Evolutionary conservation across 805 yeast species (phyloP).

Genomic region (Nakazawaea sp.): DNA sequence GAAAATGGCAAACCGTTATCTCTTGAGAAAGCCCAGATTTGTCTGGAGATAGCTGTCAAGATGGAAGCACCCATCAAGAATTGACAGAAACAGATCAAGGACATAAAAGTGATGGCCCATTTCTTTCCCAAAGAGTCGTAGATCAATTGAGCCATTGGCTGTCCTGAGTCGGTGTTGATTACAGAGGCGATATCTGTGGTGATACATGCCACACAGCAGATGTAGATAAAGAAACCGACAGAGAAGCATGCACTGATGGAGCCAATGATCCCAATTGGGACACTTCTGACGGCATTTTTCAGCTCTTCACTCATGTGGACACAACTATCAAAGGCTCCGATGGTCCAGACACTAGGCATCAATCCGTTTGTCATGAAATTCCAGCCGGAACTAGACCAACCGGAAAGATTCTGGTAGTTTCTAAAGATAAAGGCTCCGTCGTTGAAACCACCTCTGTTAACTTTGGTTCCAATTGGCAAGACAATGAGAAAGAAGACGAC

Average conservation of each 20-base stretch:
- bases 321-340: conserved; percentile 67
- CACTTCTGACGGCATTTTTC: conserved; percentile 51
- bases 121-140: conserved; percentile 54
- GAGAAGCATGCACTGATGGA: conserved; percentile 52
- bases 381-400: conserved; percentile 53
- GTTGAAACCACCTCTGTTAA: conserved; percentile 31
- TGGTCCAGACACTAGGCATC: conserved; percentile 71
- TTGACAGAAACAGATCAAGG: conserved; percentile 51
- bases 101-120: conserved; percentile 62
- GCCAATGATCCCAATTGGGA: conserved; percentile 58
- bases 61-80: conserved; percentile 61
- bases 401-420: conserved; percentile 38
- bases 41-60: conserved; percentile 60
- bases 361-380: conserved; percentile 42
- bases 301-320: conserved; percentile 74
- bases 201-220: conserved; percentile 50
- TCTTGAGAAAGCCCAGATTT: conserved; percentile 70
- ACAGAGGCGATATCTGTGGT: conserved; percentile 35
- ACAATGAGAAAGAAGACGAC: conserved; percentile 54
- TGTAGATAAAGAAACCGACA: conserved; percentile 50
- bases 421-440: conserved; percentile 51
- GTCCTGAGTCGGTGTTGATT: conserved; percentile 42
- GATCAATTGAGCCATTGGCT: conserved; percentile 60
- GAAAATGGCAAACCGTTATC: conserved; percentile 70
- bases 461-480: conserved; percentile 50